phyloP scores from a whole-genome alignment of 352 stramenopile genomes.

The Globisporangium spinosum region DNA sequence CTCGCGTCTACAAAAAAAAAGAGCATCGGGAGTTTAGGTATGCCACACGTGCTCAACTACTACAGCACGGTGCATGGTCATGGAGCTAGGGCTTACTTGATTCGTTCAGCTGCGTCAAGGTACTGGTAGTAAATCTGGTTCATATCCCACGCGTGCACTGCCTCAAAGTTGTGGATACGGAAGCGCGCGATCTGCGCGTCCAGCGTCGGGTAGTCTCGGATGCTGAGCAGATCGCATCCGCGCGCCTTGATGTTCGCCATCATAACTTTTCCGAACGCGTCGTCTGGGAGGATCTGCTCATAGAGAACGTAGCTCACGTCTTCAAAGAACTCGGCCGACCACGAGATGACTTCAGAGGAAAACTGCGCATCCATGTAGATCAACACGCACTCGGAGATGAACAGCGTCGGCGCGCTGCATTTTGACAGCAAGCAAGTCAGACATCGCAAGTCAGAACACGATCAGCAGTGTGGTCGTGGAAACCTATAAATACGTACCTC shows the following conservation, averaged over 20 bases:
- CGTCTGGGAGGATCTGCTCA: slow-evolving; percentile 89
- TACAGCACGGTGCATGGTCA: not conserved
- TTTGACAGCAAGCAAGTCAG: not conserved
- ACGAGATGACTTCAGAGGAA: slow-evolving; percentile 70
- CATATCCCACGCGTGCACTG: slow-evolving; percentile 86
- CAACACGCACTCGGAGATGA: slow-evolving; percentile 90
- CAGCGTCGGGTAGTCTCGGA: slow-evolving; percentile 71
- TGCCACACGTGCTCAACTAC: not conserved
- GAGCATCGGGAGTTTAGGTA: not conserved
- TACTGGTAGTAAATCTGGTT: slow-evolving; percentile 92
- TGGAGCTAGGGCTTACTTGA: slow-evolving; percentile 39
- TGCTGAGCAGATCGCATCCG: slow-evolving; percentile 86
- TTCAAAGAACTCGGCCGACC: slow-evolving; percentile 60
- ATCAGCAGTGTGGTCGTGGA: not conserved
- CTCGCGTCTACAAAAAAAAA: slow-evolving; percentile 44
- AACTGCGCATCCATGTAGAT: slow-evolving; percentile 90
- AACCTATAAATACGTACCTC: slow-evolving; percentile 19
- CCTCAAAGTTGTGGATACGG: slow-evolving; percentile 55
- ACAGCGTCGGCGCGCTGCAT: slow-evolving; percentile 48
- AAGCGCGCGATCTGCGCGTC: slow-evolving; percentile 77
- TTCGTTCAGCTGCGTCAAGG: slow-evolving; percentile 58
- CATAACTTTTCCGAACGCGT: slow-evolving; percentile 90
- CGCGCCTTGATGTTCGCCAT: slow-evolving; percentile 89
- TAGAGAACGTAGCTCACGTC: slow-evolving; percentile 85
- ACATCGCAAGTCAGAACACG: not conserved